A percentile compares a stretch with the other conserved stretches of the same genome.
phyloP scores from a whole-genome alignment of 441 rosid genomes.

The Aquilaria agallochum region DNA sequence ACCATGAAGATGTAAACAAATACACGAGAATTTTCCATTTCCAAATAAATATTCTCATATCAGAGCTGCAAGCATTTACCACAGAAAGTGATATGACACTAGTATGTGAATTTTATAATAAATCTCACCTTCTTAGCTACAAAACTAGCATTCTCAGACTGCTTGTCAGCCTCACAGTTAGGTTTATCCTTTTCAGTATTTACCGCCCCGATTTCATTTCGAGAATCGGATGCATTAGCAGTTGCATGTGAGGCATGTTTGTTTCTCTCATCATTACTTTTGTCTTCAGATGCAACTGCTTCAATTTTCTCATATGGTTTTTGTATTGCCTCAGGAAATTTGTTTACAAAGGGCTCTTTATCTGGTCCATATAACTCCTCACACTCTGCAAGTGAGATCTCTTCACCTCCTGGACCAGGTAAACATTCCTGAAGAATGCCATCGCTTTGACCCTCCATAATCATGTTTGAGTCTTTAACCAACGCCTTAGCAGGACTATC shows the following conservation, averaged over 20 bases:
- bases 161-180: slow-evolving; percentile 27
- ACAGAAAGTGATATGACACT: background rate
- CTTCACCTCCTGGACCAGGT: slow-evolving; percentile 43
- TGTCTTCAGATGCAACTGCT: slow-evolving; percentile 23
- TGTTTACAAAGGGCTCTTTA: slow-evolving; percentile 57
- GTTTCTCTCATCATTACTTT: slow-evolving; percentile 13
- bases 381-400: slow-evolving; percentile 69
- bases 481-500: slow-evolving; percentile 15
- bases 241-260: slow-evolving; percentile 17
- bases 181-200: slow-evolving; percentile 32
- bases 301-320: slow-evolving; percentile 18
- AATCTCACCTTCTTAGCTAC: slow-evolving; percentile 63
- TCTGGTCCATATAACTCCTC: slow-evolving; percentile 94
- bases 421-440: slow-evolving; percentile 22
- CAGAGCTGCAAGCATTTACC: background rate
- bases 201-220: slow-evolving; percentile 22
- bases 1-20: slow-evolving; percentile 8
- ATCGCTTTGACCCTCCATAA: slow-evolving; percentile 19
- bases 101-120: background rate
- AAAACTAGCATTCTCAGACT: slow-evolving; percentile 25
- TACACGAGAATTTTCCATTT: background rate
- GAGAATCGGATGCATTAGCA: slow-evolving; percentile 31
- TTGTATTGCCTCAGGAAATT: slow-evolving; percentile 35
- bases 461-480: slow-evolving; percentile 20
- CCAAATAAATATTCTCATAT: background rate